Conservation (phyloP, 108 stramenopile species). For the Cyclostephanos tholiformis region DNA sequence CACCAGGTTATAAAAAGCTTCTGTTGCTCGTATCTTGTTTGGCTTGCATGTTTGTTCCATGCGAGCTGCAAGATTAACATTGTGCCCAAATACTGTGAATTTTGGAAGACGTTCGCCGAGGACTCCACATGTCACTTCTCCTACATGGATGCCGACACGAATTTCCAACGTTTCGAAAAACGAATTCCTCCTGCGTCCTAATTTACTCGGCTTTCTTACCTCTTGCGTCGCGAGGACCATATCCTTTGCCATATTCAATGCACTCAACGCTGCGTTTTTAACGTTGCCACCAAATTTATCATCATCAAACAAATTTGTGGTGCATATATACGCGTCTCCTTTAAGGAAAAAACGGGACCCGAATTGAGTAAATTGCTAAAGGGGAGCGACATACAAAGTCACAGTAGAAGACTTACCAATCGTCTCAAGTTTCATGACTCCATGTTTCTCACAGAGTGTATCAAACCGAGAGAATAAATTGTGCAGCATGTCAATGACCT, state of each 20-base stretch:
- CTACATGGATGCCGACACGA: constrained; percentile 38
- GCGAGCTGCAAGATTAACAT: constrained; percentile 44
- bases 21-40: constrained; percentile 32
- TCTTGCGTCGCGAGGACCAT: constrained; percentile 22
- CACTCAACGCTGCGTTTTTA: constrained; percentile 29
- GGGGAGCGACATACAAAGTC: background rate
- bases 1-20: constrained; percentile 31
- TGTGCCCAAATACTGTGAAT: constrained; percentile 30
- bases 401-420: constrained; percentile 8
- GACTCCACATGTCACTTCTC: constrained; percentile 24
- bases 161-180: constrained; percentile 11
- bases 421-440: constrained; percentile 43
- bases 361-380: background rate
- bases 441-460: constrained; percentile 28
- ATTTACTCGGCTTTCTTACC: constrained; percentile 5
- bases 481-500: constrained; percentile 44
- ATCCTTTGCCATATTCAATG: constrained; percentile 28
- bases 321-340: constrained; percentile 38
- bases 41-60: constrained; percentile 42
- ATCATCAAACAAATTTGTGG: constrained; percentile 23
- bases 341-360: background rate
- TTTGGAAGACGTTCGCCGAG: constrained; percentile 34
- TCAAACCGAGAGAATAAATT: constrained; percentile 34
- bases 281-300: constrained; percentile 8
- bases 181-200: background rate